phyloP scores from a whole-genome alignment of 495 filamentous ascomycete genomes.

The Lindgomyces ingoldianus region DNA sequence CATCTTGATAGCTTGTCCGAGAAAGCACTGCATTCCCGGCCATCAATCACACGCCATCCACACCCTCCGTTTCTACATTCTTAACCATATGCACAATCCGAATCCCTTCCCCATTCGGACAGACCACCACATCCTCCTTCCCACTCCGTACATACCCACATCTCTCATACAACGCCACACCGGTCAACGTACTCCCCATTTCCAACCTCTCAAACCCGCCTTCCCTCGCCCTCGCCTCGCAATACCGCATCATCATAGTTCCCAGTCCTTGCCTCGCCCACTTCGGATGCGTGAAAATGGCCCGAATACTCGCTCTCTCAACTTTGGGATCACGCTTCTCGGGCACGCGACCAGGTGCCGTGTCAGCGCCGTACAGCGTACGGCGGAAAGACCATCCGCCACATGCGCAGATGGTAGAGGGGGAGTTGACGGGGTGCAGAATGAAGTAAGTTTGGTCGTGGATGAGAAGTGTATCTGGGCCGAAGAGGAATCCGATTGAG shows the following conservation, averaged over 20 bases:
- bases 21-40: not conserved
- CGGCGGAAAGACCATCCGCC: constrained; percentile 32
- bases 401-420: constrained; percentile 21
- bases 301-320: constrained; percentile 28
- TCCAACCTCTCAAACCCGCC: constrained; percentile 30
- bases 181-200: constrained; percentile 34
- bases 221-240: constrained; percentile 25
- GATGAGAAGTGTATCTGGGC: constrained; percentile 29
- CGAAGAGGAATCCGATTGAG: constrained; percentile 35
- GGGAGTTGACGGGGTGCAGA: constrained; percentile 9
- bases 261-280: constrained; percentile 28
- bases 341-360: constrained; percentile 28
- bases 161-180: constrained; percentile 32
- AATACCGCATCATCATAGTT: constrained; percentile 37
- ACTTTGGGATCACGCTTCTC: constrained; percentile 15
- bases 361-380: constrained; percentile 32
- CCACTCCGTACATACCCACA: constrained; percentile 36
- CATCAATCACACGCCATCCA: not conserved
- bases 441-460: constrained; percentile 32
- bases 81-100: constrained; percentile 36
- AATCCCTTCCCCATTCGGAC: constrained; percentile 33
- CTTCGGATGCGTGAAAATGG: constrained; percentile 35
- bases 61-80: constrained; percentile 12
- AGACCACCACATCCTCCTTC: constrained; percentile 23
- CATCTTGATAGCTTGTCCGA: not conserved